Evolutionary conservation across 176 grass and related monocot genomes (phyloP).

Genomic region (Olyra latifolia): DNA sequence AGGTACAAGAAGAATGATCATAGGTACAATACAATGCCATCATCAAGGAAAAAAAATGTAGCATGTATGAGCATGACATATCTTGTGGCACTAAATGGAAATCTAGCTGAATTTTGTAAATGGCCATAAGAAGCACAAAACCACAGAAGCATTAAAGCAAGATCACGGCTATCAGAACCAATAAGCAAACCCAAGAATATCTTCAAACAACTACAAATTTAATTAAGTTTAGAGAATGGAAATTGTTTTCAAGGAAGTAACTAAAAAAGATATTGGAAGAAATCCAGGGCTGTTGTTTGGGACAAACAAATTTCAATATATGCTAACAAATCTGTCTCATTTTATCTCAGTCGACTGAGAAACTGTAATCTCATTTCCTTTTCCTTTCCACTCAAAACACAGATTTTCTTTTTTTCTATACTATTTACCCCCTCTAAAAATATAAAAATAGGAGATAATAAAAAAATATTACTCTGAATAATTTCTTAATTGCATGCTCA

Average conservation of each 20-base stretch:
- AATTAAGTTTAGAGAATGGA: not conserved
- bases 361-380: not conserved
- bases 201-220: not conserved
- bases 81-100: not conserved
- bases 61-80: not conserved
- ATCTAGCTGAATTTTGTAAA: not conserved
- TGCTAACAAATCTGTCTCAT: not conserved
- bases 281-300: not conserved
- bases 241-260: not conserved
- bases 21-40: not conserved
- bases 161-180: not conserved
- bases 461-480: not conserved
- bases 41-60: not conserved
- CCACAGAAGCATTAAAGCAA: not conserved
- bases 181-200: not conserved
- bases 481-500: no score
- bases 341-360: not conserved
- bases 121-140: not conserved
- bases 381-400: not conserved
- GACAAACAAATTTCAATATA: not conserved
- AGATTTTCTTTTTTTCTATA: not conserved
- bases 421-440: not conserved
- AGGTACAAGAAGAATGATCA: not conserved
- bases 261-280: not conserved
- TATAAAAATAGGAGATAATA: not conserved